Percentiles rank a stretch among this genome's conserved stretches.
These are phyloP conservation scores for Scortechinia acanthostroma DNA, from an alignment of 2,329 filamentous ascomycete genomes.

Conservation along the genomic window DNA sequence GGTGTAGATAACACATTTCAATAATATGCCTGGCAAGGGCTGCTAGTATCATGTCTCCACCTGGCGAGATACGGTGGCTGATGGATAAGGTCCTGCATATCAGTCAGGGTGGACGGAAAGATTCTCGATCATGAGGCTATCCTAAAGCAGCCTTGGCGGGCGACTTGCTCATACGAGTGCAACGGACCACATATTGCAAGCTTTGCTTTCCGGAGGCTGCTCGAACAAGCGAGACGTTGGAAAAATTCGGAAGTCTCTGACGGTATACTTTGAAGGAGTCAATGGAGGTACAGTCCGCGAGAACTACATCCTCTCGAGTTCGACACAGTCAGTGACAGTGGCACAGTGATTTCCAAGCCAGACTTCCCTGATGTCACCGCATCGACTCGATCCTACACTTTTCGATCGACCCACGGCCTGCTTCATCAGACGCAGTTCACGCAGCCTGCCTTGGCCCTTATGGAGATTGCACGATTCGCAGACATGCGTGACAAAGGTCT, in stretches of 20 bases:
- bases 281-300: conserved; percentile 94
- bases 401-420: conserved; percentile 86
- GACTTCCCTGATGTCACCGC: conserved; percentile 98
- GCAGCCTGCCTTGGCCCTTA: conserved; percentile 89
- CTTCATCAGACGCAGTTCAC: conserved; percentile 98
- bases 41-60: too few species aligned
- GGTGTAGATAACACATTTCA: too few species aligned
- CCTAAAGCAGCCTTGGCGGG: too few species aligned
- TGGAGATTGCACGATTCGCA: conserved; percentile 99
- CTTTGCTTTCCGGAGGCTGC: too few species aligned
- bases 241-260: conserved; percentile 98
- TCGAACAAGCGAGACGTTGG: conserved; percentile 98
- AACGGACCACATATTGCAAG: too few species aligned
- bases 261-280: conserved; percentile 93
- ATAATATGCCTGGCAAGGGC: too few species aligned
- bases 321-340: conserved; percentile 89
- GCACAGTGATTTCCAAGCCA: conserved; percentile 92
- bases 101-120: too few species aligned
- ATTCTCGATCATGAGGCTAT: too few species aligned
- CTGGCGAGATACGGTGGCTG: too few species aligned
- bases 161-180: too few species aligned
- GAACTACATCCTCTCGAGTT: conserved; percentile 99
- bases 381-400: conserved; percentile 90
- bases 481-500: conserved; percentile 97
- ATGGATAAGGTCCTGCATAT: too few species aligned